Conservation (phyloP, 768 basidiomycete species). For the Pisolithus tinctorius region DNA sequence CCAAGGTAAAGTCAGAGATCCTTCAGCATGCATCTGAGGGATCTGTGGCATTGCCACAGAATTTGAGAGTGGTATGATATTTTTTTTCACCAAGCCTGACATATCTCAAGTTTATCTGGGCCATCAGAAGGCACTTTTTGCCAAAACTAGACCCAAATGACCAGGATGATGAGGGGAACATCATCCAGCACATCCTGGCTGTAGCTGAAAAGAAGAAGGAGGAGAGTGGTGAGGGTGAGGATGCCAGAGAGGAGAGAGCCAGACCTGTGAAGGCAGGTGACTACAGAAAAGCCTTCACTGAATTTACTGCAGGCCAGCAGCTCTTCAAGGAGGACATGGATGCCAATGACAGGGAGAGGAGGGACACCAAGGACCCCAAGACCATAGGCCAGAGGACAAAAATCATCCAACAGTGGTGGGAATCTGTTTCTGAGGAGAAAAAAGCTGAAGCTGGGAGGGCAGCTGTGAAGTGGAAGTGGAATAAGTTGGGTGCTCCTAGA, state of each 20-base stretch:
- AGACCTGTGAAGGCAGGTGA: background rate
- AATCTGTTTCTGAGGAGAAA: no score
- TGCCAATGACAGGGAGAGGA: background rate
- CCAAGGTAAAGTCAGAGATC: background rate
- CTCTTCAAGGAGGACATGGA: background rate
- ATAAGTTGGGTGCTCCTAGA: no score
- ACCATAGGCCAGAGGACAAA: background rate
- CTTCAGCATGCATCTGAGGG: background rate
- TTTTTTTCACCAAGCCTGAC: background rate
- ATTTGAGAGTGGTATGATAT: background rate
- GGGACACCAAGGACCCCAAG: background rate
- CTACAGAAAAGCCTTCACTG: no score
- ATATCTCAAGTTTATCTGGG: no score
- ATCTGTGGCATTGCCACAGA: background rate
- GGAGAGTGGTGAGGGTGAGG: background rate
- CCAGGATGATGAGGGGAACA: no score
- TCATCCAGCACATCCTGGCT: no score
- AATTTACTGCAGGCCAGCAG: no score
- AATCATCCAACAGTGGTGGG: no score
- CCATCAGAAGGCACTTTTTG: no score
- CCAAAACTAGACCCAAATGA: no score
- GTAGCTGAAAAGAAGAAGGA: background rate
- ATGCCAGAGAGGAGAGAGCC: background rate
- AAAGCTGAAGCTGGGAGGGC: no score
- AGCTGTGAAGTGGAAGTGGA: no score